Percentiles rank a stretch among this genome's conserved stretches.
Evolutionary conservation across 1,139 yeast genomes (phyloP).

Genomic region (Lodderomyces jiufengensis): DNA sequence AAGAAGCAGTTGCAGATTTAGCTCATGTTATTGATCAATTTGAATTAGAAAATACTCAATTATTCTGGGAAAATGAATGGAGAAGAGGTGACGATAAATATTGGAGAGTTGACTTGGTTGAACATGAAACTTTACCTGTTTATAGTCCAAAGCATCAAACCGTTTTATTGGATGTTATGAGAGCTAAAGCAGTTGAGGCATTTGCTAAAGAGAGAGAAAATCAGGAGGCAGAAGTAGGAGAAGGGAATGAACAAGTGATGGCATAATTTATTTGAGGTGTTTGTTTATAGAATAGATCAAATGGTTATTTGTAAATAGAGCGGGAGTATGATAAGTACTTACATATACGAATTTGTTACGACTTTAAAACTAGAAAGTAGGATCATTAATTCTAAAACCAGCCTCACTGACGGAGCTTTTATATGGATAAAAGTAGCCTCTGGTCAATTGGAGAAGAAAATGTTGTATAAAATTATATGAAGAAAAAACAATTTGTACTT

Average conservation of each 20-base stretch:
- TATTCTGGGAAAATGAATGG: constrained; percentile 85
- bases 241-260: not conserved
- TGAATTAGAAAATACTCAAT: constrained; percentile 44
- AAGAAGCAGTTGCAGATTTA: constrained; percentile 89
- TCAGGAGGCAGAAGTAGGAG: constrained; percentile 1
- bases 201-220: constrained; percentile 21
- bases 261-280: not conserved
- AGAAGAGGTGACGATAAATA: constrained; percentile 71
- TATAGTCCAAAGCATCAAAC: constrained; percentile 64
- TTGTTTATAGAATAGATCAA: not conserved
- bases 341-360: too few relatives aligned
- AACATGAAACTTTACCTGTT: constrained; percentile 57
- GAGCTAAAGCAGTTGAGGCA: constrained; percentile 38
- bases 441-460: too few relatives aligned
- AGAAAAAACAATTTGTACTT: too few relatives aligned
- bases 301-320: not conserved
- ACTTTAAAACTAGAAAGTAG: too few relatives aligned
- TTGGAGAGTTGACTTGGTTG: constrained; percentile 58
- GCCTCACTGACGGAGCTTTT: too few relatives aligned
- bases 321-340: too few relatives aligned
- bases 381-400: too few relatives aligned
- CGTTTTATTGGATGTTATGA: constrained; percentile 57
- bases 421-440: too few relatives aligned
- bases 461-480: too few relatives aligned
- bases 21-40: constrained; percentile 67